Evolutionary conservation across 257 asterid species (phyloP).

Genomic region (Pogostemon cablin): DNA sequence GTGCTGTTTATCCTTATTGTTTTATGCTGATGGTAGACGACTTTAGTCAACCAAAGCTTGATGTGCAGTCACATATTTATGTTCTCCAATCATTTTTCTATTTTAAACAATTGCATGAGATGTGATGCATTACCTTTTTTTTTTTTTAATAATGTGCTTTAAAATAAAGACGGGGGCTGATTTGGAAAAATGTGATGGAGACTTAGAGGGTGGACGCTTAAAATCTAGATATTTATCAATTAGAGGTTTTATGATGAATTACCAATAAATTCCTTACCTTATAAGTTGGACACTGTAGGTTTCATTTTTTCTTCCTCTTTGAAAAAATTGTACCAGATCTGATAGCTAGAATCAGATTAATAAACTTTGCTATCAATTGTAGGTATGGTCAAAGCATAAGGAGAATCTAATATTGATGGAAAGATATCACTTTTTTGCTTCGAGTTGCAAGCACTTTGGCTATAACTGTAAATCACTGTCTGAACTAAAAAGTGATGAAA

Average conservation of each 20-base stretch:
- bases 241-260: background rate
- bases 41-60: background rate
- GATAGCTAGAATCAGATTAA: constrained; percentile 11
- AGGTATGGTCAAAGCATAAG: constrained; percentile 90
- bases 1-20: background rate
- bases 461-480: constrained; percentile 66
- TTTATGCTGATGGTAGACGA: background rate
- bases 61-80: background rate
- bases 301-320: background rate
- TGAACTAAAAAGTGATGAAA: constrained; percentile 69
- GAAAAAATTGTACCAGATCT: background rate
- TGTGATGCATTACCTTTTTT: background rate
- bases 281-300: background rate
- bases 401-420: constrained; percentile 89
- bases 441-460: constrained; percentile 86
- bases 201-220: background rate
- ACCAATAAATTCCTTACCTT: background rate
- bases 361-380: constrained; percentile 14
- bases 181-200: background rate
- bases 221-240: background rate
- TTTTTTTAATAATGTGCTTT: background rate
- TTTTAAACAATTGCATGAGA: background rate
- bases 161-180: background rate
- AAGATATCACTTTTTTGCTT: constrained; percentile 82
- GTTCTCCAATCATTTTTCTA: background rate